phyloP scores from a whole-genome alignment of 2,329 filamentous ascomycete genomes.

The Xylariaceae sp. region DNA sequence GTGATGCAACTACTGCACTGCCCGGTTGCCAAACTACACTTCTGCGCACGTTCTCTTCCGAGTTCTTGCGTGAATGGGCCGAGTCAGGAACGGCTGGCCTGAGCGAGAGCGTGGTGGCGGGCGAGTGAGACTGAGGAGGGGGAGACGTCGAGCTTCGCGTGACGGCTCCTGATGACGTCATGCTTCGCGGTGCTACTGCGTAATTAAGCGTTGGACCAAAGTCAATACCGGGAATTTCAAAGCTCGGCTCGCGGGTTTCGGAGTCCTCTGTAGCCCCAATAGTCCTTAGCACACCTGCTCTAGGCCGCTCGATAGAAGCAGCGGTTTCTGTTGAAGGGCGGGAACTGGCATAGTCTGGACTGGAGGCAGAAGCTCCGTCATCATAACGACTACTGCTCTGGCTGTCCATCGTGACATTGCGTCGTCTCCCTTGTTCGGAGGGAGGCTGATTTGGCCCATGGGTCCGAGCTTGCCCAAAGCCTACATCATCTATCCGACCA shows the following conservation, averaged over 20 bases:
- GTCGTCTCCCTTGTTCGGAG: constrained; percentile 20
- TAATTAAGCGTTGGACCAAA: constrained; percentile 82
- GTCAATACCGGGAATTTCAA: constrained; percentile 68
- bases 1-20: constrained; percentile 42
- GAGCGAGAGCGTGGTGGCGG: constrained; percentile 6
- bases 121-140: constrained; percentile 25
- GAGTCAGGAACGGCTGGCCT: constrained; percentile 21
- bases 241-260: constrained; percentile 25
- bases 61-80: constrained; percentile 42
- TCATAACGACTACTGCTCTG: constrained; percentile 45
- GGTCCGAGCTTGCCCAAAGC: constrained; percentile 42
- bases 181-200: constrained; percentile 21
- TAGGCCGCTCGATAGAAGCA: constrained; percentile 57
- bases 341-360: constrained; percentile 75
- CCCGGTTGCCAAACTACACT: constrained; percentile 77
- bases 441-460: constrained; percentile 29
- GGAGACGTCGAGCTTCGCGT: constrained; percentile 32
- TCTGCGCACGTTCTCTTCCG: constrained; percentile 52
- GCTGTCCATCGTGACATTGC: constrained; percentile 35
- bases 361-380: constrained; percentile 58
- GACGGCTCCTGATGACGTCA: constrained; percentile 14
- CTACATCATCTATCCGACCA: constrained; percentile 42
- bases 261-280: constrained; percentile 51
- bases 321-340: constrained; percentile 47
- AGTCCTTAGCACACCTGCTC: constrained; percentile 75